Evolutionary conservation across 441 rosid genomes (phyloP).

Genomic region (Erysimum cheiri): DNA sequence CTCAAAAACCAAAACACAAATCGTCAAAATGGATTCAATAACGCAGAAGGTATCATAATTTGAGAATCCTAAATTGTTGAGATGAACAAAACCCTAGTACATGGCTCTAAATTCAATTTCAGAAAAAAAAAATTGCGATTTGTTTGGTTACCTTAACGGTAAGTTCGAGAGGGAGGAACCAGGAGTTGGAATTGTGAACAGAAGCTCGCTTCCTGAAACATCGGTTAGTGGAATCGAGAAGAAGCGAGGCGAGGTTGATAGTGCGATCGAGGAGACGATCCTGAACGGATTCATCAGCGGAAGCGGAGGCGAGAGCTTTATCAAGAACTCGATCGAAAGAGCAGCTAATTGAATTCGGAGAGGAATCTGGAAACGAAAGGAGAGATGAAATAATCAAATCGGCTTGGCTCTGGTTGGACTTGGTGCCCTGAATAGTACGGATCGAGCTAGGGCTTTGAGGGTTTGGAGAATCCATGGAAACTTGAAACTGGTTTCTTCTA

Average conservation of each 20-base stretch:
- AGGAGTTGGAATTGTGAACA: conserved; percentile 62
- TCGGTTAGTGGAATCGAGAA: conserved; percentile 67
- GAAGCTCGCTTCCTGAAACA: conserved; percentile 74
- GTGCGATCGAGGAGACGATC: conserved; percentile 70
- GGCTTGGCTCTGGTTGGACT: conserved; percentile 4
- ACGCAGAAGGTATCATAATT: background rate
- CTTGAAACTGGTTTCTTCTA: background rate
- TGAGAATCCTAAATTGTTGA: background rate
- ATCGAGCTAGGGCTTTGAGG: conserved; percentile 16
- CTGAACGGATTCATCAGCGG: conserved; percentile 53
- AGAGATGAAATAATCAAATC: conserved; percentile 33
- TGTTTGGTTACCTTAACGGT: conserved; percentile 60
- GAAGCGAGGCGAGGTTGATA: conserved; percentile 56
- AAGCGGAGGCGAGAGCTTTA: conserved; percentile 43
- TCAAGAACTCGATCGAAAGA: conserved; percentile 60
- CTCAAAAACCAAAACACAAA: background rate
- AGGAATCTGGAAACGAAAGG: conserved; percentile 41
- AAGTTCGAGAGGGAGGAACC: conserved; percentile 82
- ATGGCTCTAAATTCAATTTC: background rate
- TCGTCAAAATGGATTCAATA: background rate
- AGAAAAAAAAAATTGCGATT: background rate
- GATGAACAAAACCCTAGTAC: background rate
- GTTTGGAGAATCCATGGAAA: conserved; percentile 32
- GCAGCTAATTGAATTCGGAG: conserved; percentile 49
- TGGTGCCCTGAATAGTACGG: background rate